These are phyloP conservation scores for Halenospora varia DNA, from an alignment of 495 filamentous ascomycete genomes.

Conservation along the genomic window DNA sequence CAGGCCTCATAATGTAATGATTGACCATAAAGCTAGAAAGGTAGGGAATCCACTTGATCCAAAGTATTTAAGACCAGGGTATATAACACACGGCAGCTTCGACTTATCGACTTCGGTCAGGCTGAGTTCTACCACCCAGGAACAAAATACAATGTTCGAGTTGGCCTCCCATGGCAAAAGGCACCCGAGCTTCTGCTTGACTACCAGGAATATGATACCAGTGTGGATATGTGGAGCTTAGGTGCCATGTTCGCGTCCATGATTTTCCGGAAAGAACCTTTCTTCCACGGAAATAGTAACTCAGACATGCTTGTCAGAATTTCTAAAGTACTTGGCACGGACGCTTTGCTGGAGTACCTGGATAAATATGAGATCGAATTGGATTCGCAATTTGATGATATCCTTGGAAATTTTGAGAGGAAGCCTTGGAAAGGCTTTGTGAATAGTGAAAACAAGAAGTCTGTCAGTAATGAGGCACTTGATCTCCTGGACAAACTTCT, in stretches of 20 bases:
- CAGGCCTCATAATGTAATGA: slow-evolving; percentile 99
- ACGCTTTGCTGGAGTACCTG: slow-evolving; percentile 95
- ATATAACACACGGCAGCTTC: slow-evolving; percentile 54
- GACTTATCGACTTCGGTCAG: slow-evolving; percentile 97
- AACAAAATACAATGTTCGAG: slow-evolving; percentile 94
- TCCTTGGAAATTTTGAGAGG: slow-evolving; percentile 93
- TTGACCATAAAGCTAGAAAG: slow-evolving; percentile 98
- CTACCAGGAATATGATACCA: slow-evolving; percentile 99
- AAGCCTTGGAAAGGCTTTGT: slow-evolving; percentile 96
- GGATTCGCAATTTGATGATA: slow-evolving; percentile 96
- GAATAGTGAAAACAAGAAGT: slow-evolving; percentile 92
- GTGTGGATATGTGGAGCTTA: slow-evolving; percentile 97
- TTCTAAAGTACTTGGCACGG: slow-evolving; percentile 94
- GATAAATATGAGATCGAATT: slow-evolving; percentile 99
- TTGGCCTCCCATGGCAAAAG: slow-evolving; percentile 93
- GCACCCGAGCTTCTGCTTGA: slow-evolving; percentile 95
- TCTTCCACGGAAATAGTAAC: slow-evolving; percentile 98
- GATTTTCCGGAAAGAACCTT: slow-evolving; percentile 99
- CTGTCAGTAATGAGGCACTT: slow-evolving; percentile 90
- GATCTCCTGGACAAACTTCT: slow-evolving; percentile 96
- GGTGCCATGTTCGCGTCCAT: slow-evolving; percentile 99
- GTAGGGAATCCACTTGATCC: slow-evolving; percentile 41
- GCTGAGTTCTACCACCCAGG: slow-evolving; percentile 98
- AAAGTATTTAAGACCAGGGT: background rate
- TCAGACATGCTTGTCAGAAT: slow-evolving; percentile 98